A percentile compares a stretch with the other conserved stretches of the same genome.
These are phyloP conservation scores for Macrolepiota fuliginosa DNA, from an alignment of 768 basidiomycete genomes.

Conservation along the genomic window DNA sequence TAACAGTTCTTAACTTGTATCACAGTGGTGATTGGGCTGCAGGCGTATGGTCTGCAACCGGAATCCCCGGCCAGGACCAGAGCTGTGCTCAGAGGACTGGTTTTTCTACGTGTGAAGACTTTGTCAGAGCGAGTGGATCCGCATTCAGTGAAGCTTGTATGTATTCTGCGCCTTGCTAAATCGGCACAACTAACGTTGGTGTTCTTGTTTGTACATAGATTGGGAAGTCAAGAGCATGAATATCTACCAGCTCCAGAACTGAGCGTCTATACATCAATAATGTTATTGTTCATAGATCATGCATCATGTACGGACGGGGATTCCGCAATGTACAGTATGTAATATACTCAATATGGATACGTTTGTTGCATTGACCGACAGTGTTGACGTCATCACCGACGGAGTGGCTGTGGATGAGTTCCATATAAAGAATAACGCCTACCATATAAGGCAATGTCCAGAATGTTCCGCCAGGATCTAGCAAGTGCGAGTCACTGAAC, in stretches of 20 bases:
- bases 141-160: constrained; percentile 76
- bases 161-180: constrained; percentile 27
- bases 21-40: constrained; percentile 88
- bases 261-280: background rate
- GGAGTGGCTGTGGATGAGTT: background rate
- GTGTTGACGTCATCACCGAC: background rate
- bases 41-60: constrained; percentile 67
- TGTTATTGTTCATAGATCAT: background rate
- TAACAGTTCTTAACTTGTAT: background rate
- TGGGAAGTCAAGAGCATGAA: constrained; percentile 81
- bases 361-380: background rate
- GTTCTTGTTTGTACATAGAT: constrained; percentile 40
- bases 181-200: background rate
- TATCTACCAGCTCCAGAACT: constrained; percentile 54
- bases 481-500: background rate
- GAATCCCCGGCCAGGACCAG: constrained; percentile 80
- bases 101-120: constrained; percentile 75
- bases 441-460: constrained; percentile 9
- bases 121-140: constrained; percentile 68
- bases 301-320: background rate
- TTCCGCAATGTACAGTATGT: too few relatives aligned
- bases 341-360: too few relatives aligned
- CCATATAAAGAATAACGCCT: background rate
- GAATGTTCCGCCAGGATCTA: background rate
- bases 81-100: constrained; percentile 86